phyloP scores from a whole-genome alignment of 106 monocot genomes.

The Apostasia ramifera region DNA sequence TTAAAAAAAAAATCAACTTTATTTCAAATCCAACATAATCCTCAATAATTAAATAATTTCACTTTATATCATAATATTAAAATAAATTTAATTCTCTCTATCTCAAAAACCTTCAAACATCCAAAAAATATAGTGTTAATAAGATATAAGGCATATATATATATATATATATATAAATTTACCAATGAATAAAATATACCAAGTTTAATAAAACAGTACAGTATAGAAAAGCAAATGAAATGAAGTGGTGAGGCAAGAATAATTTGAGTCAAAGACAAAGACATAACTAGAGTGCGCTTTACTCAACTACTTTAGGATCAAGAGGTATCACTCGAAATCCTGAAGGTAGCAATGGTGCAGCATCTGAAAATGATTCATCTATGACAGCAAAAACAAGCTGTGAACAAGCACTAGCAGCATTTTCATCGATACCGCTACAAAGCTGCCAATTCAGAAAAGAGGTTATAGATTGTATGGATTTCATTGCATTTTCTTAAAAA shows the following conservation, averaged over 20 bases:
- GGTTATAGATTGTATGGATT: background rate
- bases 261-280: background rate
- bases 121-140: background rate
- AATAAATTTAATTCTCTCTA: too few species aligned
- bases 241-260: background rate
- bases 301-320: slow-evolving; percentile 64
- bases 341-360: slow-evolving; percentile 72
- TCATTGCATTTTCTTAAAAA: background rate
- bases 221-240: too few species aligned
- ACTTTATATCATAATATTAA: too few species aligned
- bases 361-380: slow-evolving; percentile 87
- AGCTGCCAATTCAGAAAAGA: slow-evolving; percentile 37
- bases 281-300: background rate
- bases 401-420: slow-evolving; percentile 57
- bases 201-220: too few species aligned
- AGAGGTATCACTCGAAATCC: slow-evolving; percentile 93
- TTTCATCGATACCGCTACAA: slow-evolving; percentile 87
- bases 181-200: too few species aligned
- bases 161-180: too few species aligned
- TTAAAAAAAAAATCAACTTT: too few species aligned
- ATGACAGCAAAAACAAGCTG: slow-evolving; percentile 95
- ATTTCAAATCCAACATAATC: too few species aligned
- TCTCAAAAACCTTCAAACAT: background rate
- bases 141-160: too few species aligned
- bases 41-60: too few species aligned